Evolutionary conservation across 2,329 filamentous ascomycete genomes (phyloP).

Genomic region (Cercospora citrullina): DNA sequence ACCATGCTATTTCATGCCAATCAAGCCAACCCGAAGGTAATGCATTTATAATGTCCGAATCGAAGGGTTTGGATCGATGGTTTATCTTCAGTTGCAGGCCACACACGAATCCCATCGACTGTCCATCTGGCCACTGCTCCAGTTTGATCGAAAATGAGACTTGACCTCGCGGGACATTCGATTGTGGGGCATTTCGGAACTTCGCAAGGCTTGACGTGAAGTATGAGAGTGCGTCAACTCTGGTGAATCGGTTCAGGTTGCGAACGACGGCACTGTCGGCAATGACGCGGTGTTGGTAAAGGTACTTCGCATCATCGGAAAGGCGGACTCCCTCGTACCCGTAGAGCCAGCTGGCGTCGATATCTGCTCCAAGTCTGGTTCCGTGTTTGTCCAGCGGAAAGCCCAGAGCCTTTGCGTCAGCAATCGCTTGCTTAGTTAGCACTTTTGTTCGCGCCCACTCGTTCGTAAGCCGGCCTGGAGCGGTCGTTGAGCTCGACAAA

Average conservation of each 20-base stretch:
- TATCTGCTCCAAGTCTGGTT: background rate
- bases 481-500: background rate
- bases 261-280: background rate
- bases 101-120: too few relatives aligned
- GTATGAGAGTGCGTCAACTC: background rate
- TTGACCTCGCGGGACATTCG: background rate
- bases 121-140: too few relatives aligned
- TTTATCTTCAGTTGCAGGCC: too few relatives aligned
- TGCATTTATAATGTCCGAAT: too few relatives aligned
- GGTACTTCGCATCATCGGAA: background rate
- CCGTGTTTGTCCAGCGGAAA: background rate
- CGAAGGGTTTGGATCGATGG: too few relatives aligned
- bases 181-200: background rate
- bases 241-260: background rate
- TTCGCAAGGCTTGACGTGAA: background rate
- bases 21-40: too few relatives aligned
- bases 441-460: background rate
- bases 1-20: too few relatives aligned
- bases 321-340: background rate
- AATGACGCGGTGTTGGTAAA: background rate
- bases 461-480: background rate
- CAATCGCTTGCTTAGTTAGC: background rate
- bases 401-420: background rate
- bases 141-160: background rate
- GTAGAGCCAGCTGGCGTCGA: background rate